A percentile compares a stretch with the other conserved stretches of the same genome.
phyloP scores from a whole-genome alignment of 768 basidiomycete species.

The Psilocybe subaeruginosa region DNA sequence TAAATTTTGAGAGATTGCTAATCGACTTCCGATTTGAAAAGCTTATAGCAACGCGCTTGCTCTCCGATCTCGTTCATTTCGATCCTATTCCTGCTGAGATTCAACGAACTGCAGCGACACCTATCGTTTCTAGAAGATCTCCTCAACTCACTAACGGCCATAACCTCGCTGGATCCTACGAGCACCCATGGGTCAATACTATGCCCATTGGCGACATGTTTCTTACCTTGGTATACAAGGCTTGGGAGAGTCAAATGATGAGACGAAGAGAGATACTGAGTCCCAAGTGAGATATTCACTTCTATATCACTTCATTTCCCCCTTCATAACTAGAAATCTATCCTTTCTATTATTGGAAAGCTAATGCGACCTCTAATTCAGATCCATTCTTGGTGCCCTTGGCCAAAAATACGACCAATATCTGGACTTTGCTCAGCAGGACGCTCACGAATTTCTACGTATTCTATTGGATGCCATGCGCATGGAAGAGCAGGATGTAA shows the following conservation, averaged over 20 bases:
- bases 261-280: slow-evolving; percentile 57
- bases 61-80: slow-evolving; percentile 62
- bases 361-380: slow-evolving; percentile 25
- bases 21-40: slow-evolving; percentile 24
- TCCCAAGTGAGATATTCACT: slow-evolving; percentile 57
- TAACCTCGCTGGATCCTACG: slow-evolving; percentile 50
- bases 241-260: slow-evolving; percentile 64
- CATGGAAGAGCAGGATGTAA: slow-evolving; percentile 92
- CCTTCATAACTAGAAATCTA: not conserved
- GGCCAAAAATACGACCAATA: slow-evolving; percentile 94
- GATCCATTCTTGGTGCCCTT: slow-evolving; percentile 65
- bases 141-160: slow-evolving; percentile 75
- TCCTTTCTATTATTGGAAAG: not conserved
- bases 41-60: slow-evolving; percentile 68
- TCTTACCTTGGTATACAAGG: slow-evolving; percentile 56
- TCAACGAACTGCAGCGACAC: slow-evolving; percentile 41
- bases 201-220: slow-evolving; percentile 79
- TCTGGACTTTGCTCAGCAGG: slow-evolving; percentile 93
- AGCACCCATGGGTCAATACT: slow-evolving; percentile 54
- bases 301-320: not conserved
- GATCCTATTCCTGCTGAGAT: slow-evolving; percentile 45
- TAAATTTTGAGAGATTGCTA: slow-evolving; percentile 12
- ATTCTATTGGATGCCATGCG: slow-evolving; percentile 90
- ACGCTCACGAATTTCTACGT: slow-evolving; percentile 91
- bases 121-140: slow-evolving; percentile 53